Evolutionary conservation across 2,329 filamentous ascomycete species (phyloP).

Genomic region (Paraphaeosphaeria minitans): DNA sequence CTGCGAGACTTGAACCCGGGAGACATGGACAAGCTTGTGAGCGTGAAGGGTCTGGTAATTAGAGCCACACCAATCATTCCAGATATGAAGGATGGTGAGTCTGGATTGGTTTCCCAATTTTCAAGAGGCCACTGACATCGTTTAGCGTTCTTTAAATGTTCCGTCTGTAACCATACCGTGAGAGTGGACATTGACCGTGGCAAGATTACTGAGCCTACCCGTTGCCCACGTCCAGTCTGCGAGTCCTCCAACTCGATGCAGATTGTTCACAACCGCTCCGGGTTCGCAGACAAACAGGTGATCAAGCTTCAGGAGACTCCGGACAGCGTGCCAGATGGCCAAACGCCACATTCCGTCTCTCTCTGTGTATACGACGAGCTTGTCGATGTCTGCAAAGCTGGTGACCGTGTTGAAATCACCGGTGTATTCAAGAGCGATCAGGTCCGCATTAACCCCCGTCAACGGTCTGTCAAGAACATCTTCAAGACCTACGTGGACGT

Average conservation of each 20-base stretch:
- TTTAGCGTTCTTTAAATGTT: slow-evolving; percentile 92
- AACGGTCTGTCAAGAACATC: slow-evolving; percentile 89
- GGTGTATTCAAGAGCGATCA: slow-evolving; percentile 96
- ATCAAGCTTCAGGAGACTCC: slow-evolving; percentile 99
- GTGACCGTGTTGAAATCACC: slow-evolving; percentile 93
- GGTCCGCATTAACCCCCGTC: slow-evolving; percentile 90
- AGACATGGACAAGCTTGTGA: slow-evolving; percentile 96
- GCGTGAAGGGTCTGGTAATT: slow-evolving; percentile 94
- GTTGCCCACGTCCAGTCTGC: slow-evolving; percentile 83
- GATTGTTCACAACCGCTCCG: slow-evolving; percentile 93
- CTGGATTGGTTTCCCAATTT: not conserved
- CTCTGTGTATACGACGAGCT: slow-evolving; percentile 96
- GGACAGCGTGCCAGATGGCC: slow-evolving; percentile 90
- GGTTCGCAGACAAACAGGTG: slow-evolving; percentile 96
- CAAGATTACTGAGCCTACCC: slow-evolving; percentile 92
- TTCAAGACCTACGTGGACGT: slow-evolving; percentile 99
- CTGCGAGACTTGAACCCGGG: slow-evolving; percentile 92
- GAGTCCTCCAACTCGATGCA: slow-evolving; percentile 93
- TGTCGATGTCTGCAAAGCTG: slow-evolving; percentile 96
- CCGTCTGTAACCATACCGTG: slow-evolving; percentile 88
- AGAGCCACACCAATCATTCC: slow-evolving; percentile 94
- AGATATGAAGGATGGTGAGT: slow-evolving; percentile 86
- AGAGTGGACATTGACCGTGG: slow-evolving; percentile 92
- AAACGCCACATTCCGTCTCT: slow-evolving; percentile 96
- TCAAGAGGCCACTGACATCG: slow-evolving; percentile 18